A percentile compares a stretch with the other conserved stretches of the same genome.
These are phyloP conservation scores for Nitzschia palea DNA, from an alignment of 108 stramenopile genomes.

Conservation along the genomic window DNA sequence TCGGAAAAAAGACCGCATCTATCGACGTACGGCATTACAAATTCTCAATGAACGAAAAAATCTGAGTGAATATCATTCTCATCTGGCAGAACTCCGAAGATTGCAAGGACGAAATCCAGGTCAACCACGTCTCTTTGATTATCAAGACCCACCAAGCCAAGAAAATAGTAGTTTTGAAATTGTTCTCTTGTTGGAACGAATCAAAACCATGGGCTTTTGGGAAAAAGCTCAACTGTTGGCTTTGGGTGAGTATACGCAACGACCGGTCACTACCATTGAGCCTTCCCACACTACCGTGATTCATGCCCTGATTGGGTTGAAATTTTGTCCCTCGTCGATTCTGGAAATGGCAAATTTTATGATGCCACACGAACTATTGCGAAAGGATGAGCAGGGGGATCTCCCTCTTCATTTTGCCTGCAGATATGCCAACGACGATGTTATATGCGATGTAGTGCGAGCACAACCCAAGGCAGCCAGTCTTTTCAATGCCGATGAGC, in stretches of 20 bases:
- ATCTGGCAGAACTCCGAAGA: slow-evolving; percentile 14
- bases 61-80: slow-evolving; percentile 9
- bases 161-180: slow-evolving; percentile 4
- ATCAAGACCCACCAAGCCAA: too few relatives aligned
- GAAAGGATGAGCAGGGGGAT: slow-evolving; percentile 23
- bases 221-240: slow-evolving; percentile 28
- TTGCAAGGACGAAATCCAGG: slow-evolving; percentile 1
- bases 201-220: slow-evolving; percentile 34
- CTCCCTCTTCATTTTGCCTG: slow-evolving; percentile 33
- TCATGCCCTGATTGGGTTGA: slow-evolving; percentile 25
- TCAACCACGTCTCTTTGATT: neutral
- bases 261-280: neutral
- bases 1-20: slow-evolving; percentile 16
- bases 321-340: slow-evolving; percentile 32
- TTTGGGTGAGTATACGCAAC: slow-evolving; percentile 27
- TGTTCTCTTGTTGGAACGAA: neutral
- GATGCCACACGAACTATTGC: slow-evolving; percentile 24
- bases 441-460: slow-evolving; percentile 6
- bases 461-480: slow-evolving; percentile 23
- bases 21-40: slow-evolving; percentile 22
- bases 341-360: slow-evolving; percentile 38
- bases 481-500: neutral
- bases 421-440: neutral
- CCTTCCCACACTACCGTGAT: neutral
- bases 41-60: slow-evolving; percentile 41